These are phyloP conservation scores for Colletotrichum falcatum DNA, from an alignment of 2,329 filamentous ascomycete species.

Conservation along the genomic window DNA sequence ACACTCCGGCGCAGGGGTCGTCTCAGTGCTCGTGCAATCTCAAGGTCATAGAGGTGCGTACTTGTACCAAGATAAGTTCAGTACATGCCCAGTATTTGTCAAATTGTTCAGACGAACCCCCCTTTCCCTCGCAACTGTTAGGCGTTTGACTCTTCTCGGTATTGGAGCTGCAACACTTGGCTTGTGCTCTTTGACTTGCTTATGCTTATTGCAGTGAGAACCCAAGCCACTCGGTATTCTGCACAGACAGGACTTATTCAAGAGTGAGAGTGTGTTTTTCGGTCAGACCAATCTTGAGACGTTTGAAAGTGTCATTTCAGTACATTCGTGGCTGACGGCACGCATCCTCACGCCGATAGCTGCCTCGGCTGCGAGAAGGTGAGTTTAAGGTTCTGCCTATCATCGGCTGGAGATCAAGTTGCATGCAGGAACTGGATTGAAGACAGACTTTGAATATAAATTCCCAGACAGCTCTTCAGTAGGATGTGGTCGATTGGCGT, in stretches of 20 bases:
- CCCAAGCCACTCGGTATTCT: not conserved
- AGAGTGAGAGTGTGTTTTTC: not conserved
- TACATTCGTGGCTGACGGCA: slow-evolving; percentile 7
- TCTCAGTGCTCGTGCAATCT: slow-evolving; percentile 1
- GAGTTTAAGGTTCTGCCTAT: not conserved
- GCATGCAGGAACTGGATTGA: not conserved
- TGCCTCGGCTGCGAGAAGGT: slow-evolving; percentile 13
- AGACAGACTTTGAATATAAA: slow-evolving; percentile 22
- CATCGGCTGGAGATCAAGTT: not conserved
- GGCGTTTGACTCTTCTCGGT: not conserved
- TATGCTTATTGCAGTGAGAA: not conserved
- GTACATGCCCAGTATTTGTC: slow-evolving; percentile 24
- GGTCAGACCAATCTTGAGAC: slow-evolving; percentile 39
- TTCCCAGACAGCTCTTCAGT: not conserved
- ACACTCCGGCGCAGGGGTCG: slow-evolving; percentile 19
- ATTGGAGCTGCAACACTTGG: not conserved
- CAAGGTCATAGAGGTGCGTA: slow-evolving; percentile 8
- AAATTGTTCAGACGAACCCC: slow-evolving; percentile 31
- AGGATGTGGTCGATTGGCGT: not conserved
- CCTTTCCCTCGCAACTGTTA: not conserved
- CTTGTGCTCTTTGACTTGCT: not conserved
- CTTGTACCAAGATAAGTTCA: not conserved
- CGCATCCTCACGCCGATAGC: not conserved
- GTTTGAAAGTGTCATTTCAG: slow-evolving; percentile 12
- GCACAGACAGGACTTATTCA: slow-evolving; percentile 16